Evolutionary conservation across 1,284 basidiomycete genomes (phyloP), one percentile per base, ranked within the genome.

Genomic region (Irpex sp.): DNA sequence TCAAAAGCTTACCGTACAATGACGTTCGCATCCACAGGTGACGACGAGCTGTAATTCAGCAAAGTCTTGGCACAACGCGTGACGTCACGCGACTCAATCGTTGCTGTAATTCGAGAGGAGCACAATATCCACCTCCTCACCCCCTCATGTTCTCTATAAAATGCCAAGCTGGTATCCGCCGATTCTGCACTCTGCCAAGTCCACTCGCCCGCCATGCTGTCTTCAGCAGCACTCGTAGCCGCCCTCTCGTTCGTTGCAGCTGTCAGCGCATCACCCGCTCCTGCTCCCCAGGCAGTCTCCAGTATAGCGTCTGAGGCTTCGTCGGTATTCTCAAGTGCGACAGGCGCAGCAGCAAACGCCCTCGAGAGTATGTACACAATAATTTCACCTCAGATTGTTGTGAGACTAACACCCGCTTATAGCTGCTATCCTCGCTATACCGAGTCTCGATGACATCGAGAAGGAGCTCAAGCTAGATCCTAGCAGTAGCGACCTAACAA

Each of bases 361-460:
- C 58, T 71, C 15, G 67, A 68, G 26, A 68, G 70, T 69, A 35
- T 11, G 67, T 33, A 33, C 0, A 33, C 63, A 2, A 9, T 4
- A 13, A 21, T 39, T 57, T 2, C 17, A 26, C 37, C 6, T 9
- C 36, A 13, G 1, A 11, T 51, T n/a, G 19, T 21, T 17, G 7
- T 15, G 5, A 5, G 46, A 33, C 11, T 61, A 6, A 21, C 49
- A 0, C 21, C 11, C 9, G n/a, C 8, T n/a, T 15, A 17, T 5
- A n/a, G 33, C 39, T 71, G 71, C 67, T 11, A 60, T 72, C 3
- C 66, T 72, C 13, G 69, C 69, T 2, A 55, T 54, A 53, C 70
- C 71, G 8, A 72, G 69, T 65, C 61, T 72, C 56, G 61, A 61
- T 49, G 67, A 69, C 66, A 71, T 71, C 49, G 69, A 72, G 67